Evolutionary conservation across 495 filamentous ascomycete genomes (phyloP), one percentile per base, ranked within the genome.

Genomic region (Penicillium goetzii): DNA sequence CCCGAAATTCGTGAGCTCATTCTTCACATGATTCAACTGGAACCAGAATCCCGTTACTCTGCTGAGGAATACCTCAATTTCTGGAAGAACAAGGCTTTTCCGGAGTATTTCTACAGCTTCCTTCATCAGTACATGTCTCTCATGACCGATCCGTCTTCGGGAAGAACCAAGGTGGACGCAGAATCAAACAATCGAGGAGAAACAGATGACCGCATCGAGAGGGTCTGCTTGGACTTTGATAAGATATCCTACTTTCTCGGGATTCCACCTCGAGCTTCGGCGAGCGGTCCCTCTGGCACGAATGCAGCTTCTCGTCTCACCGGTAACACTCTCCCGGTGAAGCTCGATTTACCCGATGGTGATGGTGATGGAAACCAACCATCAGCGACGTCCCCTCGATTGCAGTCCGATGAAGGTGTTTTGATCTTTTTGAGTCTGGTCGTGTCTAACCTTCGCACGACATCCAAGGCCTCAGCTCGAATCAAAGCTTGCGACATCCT

Each of bases 101-200:
- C 95, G 2, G 86, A 92, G 45, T 97, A 97, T 72, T 99, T 97
- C 63, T 97, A 97, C 82, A 96, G 86, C 76, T 97, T 97, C 72
- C 84, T 99, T 34, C 95, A 99, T 71, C 92, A 96, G 65, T 97
- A 97, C 74, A 97, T 99, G 92, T 91, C 90, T 66, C 81, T 95
- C 43, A 92, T 99, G 68, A 98, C 96, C 2, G 94, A 99, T 72
- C 90, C 92, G n/a, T 90, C 88, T 3, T 90, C 91, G 32, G 92
- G 91, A 2, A 88, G 87, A 57, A 81, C 83, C 43, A 78, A 85
- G 21, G 79, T 90, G 10, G 86, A 86, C 23, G 81, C 86, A 2
- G 84, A 86, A 19, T 79, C 82, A 21, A 83, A 83, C 43, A 92
- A 90, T 62, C 78, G 91, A 62, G 90, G 89, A 43, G 90, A 96